Evolutionary conservation across 2,329 filamentous ascomycete species (phyloP).

Genomic region (Thelonectria discophora): DNA sequence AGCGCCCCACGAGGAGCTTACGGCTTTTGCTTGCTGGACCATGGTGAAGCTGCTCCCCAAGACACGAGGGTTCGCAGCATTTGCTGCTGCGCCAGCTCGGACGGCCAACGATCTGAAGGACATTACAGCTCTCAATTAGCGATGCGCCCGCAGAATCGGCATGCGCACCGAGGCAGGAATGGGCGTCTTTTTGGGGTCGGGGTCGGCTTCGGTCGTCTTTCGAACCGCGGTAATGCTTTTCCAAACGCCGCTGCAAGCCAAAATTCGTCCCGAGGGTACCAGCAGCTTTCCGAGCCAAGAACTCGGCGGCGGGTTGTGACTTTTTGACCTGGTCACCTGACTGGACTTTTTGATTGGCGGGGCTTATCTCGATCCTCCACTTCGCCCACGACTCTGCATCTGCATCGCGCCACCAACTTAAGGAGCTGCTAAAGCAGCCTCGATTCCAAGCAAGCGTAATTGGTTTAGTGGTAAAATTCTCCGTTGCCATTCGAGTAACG

Average conservation of each 20-base stretch:
- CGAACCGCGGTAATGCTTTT: slow-evolving; percentile 47
- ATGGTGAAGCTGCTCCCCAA: slow-evolving; percentile 63
- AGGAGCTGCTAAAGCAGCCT: neutral
- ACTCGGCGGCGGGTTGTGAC: slow-evolving; percentile 3
- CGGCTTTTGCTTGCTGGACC: slow-evolving; percentile 82
- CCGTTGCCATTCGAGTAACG: slow-evolving; percentile 1
- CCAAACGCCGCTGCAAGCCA: slow-evolving; percentile 41
- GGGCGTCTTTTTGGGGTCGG: slow-evolving; percentile 20
- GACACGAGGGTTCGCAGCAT: slow-evolving; percentile 53
- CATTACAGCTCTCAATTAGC: slow-evolving; percentile 57
- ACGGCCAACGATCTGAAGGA: slow-evolving; percentile 63
- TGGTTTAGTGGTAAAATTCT: slow-evolving; percentile 6
- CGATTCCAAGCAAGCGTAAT: neutral
- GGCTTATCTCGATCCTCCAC: neutral
- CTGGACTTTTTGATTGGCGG: neutral
- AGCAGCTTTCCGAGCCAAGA: slow-evolving; percentile 32
- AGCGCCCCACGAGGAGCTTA: slow-evolving; percentile 63
- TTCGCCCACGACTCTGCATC: no score
- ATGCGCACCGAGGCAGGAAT: slow-evolving; percentile 47
- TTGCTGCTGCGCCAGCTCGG: slow-evolving; percentile 63
- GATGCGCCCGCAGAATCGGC: slow-evolving; percentile 48
- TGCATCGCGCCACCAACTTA: no score
- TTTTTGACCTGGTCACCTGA: slow-evolving; percentile 34
- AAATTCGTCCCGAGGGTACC: slow-evolving; percentile 39
- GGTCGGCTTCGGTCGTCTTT: slow-evolving; percentile 23